phyloP scores from a whole-genome alignment of 129 eudicot genomes.

The Pseudognaphalium luteoalbum region DNA sequence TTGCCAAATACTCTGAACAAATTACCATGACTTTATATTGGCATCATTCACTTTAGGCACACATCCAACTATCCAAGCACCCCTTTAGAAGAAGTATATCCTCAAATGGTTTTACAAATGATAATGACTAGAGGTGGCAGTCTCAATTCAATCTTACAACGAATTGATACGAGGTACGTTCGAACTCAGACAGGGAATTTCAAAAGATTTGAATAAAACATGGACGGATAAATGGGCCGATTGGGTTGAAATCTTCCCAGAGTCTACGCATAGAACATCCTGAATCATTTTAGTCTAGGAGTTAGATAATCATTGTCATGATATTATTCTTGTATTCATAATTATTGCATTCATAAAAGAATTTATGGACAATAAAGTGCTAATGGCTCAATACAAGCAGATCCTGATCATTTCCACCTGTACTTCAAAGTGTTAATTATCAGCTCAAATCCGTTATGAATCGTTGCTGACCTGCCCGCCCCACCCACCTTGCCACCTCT shows the following conservation, averaged over 20 bases:
- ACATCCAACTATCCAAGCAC: not conserved
- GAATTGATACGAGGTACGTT: not conserved
- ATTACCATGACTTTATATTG: not conserved
- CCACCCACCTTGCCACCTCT: not conserved
- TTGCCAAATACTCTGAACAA: not conserved
- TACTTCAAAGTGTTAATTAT: not conserved
- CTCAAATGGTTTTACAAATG: conserved; percentile 3
- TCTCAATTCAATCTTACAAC: not conserved
- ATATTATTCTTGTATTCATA: not conserved
- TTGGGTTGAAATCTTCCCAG: not conserved
- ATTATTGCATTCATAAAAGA: not conserved
- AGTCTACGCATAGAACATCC: not conserved
- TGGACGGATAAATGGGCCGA: not conserved
- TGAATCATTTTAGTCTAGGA: not conserved
- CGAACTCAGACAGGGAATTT: not conserved
- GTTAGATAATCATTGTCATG: not conserved
- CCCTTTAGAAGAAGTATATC: not conserved
- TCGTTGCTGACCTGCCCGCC: not conserved
- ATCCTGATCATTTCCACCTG: not conserved
- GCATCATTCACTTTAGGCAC: not conserved
- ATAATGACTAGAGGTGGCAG: conserved; percentile 8
- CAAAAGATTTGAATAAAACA: not conserved
- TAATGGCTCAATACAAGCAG: not conserved
- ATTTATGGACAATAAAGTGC: not conserved
- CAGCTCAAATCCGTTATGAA: not conserved